Evolutionary conservation across 768 basidiomycete genomes (phyloP), one percentile per base, ranked within the genome.

Genomic region (Termitomyces heimii): DNA sequence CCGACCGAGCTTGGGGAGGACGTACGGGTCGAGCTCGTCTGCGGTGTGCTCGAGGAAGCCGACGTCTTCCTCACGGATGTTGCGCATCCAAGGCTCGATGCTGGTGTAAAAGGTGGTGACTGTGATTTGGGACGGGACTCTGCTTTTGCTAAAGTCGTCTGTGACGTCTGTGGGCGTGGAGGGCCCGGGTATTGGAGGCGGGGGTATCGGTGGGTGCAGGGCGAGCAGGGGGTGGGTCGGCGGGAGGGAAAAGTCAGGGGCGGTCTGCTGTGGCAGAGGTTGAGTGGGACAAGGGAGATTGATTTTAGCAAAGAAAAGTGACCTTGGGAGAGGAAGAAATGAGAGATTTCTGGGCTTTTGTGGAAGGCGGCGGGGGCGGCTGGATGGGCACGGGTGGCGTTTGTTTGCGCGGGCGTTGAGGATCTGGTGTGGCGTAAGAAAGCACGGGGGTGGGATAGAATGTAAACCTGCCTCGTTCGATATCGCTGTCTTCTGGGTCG

Each of bases 51-150:
- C 89, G 53, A 99, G 78, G 71, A 94, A 95, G 3, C 96, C 96
- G 29, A 98, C 75, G 67, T 99, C 97, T 70, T 98, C 97, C 71
- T 98, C 97, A 60, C 88, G 88, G 44, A 98, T 85, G 24, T 84
- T 82, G 51, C 94, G 86, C 66, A 95, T 77, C 77, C 90, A 99
- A 12, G 91, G 89, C 65, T 98, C 96, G 46, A 96, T 83, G 65
- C 85, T 88, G 26, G 87, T 77, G 71, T 94, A 94, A 68, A 97
- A 98, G 1, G 92, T 93, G 31, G 75, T 80, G 29, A 88, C 80
- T 20, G 76, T 77, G 10, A 79, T 80, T 67, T 91, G 89, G n/a
- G 81, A 63, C 0, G 92, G 92, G 50, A 77, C 82, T 71, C 92
- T 96, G 26, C 80, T 73, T 69, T 89, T 89, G 67, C 88, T 92